These are phyloP conservation scores for Russula olivacea DNA, from an alignment of 768 basidiomycete species.

Conservation along the genomic window DNA sequence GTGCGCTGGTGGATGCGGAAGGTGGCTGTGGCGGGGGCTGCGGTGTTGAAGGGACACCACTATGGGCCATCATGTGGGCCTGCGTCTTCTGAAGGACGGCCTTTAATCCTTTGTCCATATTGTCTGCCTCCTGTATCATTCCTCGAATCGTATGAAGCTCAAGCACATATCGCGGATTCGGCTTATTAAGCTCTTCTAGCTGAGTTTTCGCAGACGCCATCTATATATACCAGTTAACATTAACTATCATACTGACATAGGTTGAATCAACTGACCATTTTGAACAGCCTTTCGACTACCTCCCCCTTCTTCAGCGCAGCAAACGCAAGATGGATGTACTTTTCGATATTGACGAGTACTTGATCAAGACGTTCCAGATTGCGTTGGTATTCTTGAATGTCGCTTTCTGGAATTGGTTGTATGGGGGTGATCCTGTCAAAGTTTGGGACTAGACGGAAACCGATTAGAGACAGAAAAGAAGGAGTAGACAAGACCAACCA, in stretches of 20 bases:
- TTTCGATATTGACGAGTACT: conserved; percentile 9
- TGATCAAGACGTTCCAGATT: conserved; percentile 19
- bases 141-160: conserved; percentile 24
- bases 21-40: conserved; percentile 14
- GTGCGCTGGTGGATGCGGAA: neutral
- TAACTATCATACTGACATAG: neutral
- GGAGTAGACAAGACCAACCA: neutral
- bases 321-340: conserved; percentile 7
- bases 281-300: conserved; percentile 3
- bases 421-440: neutral
- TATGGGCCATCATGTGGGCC: neutral
- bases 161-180: conserved; percentile 19
- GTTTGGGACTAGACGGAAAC: neutral
- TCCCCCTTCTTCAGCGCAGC: conserved; percentile 9
- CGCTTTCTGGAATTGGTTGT: neutral
- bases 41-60: neutral
- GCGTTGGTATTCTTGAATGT: conserved; percentile 17
- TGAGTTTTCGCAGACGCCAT: conserved; percentile 18
- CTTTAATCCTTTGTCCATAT: conserved; percentile 20
- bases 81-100: neutral
- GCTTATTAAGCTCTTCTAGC: conserved; percentile 13
- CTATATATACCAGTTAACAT: neutral
- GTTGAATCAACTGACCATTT: conserved; percentile 7
- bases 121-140: conserved; percentile 24
- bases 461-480: neutral